phyloP scores from a whole-genome alignment of 2,329 filamentous ascomycete genomes.

The Xylaria sp. region DNA sequence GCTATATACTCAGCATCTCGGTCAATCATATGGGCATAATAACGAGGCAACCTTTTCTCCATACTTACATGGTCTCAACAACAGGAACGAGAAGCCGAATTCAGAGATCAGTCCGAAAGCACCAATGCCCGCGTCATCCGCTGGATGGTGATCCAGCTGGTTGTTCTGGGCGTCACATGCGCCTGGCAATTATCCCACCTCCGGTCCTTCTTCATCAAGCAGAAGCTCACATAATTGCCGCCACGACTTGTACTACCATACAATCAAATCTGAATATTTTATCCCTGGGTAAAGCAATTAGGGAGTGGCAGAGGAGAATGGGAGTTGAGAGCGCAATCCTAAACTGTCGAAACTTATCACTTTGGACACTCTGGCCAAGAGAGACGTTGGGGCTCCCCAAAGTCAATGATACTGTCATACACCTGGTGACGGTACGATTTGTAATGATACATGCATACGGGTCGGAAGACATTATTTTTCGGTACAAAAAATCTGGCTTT shows the following conservation, averaged over 20 bases:
- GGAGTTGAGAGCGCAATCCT: neutral
- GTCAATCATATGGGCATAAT: neutral
- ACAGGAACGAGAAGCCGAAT: constrained; percentile 96
- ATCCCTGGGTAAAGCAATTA: neutral
- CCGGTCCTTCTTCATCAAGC: constrained; percentile 98
- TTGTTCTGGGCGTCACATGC: constrained; percentile 85
- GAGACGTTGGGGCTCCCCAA: neutral
- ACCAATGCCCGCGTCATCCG: constrained; percentile 92
- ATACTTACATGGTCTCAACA: constrained; percentile 10
- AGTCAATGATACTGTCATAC: neutral
- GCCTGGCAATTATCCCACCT: constrained; percentile 97
- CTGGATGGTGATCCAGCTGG: constrained; percentile 92
- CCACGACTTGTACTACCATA: constrained; percentile 13
- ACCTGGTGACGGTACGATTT: constrained; percentile 13
- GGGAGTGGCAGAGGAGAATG: neutral
- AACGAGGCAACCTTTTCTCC: too few species aligned
- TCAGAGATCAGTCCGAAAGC: constrained; percentile 94
- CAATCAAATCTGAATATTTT: neutral
- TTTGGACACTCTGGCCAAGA: neutral
- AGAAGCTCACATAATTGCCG: constrained; percentile 85
- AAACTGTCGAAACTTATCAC: neutral
- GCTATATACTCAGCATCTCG: neutral
- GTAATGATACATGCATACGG: constrained; percentile 37
- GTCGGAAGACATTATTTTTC: constrained; percentile 15
- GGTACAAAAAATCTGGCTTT: neutral